Evolutionary conservation across 1,139 yeast genomes (phyloP).

Genomic region (Sugiyamaella castrensis): DNA sequence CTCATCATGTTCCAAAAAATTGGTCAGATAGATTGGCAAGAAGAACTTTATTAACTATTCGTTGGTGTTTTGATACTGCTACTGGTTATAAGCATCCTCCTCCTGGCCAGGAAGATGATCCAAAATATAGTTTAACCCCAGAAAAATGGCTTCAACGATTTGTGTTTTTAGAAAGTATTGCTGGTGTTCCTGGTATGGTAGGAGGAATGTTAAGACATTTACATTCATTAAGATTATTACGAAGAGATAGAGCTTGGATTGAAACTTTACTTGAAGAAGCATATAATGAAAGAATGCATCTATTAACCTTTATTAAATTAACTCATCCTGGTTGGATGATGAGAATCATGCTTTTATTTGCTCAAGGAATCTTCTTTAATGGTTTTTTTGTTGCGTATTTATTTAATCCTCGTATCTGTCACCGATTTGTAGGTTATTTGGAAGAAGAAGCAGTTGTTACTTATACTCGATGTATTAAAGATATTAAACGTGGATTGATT

Average conservation of each 20-base stretch:
- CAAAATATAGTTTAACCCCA: conserved; percentile 57
- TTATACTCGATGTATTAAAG: conserved; percentile 59
- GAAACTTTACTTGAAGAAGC: conserved; percentile 75
- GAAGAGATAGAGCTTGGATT: conserved; percentile 73
- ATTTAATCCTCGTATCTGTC: conserved; percentile 62
- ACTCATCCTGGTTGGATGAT: conserved; percentile 65
- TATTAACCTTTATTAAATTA: conserved; percentile 63
- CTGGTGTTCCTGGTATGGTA: conserved; percentile 79
- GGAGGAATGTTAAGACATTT: conserved; percentile 46
- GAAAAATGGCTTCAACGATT: conserved; percentile 66
- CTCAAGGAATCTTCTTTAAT: conserved; percentile 72
- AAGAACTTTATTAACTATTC: conserved; percentile 44
- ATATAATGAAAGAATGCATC: conserved; percentile 76
- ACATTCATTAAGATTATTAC: conserved; percentile 41
- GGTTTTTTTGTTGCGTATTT: conserved; percentile 61
- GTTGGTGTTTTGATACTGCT: conserved; percentile 55
- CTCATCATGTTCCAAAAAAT: conserved; percentile 53
- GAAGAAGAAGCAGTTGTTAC: conserved; percentile 80
- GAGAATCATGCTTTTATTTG: conserved; percentile 53
- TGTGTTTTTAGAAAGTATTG: conserved; percentile 67
- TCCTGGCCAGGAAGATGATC: conserved; percentile 43
- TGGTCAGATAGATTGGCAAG: conserved; percentile 54
- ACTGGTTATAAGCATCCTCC: conserved; percentile 64
- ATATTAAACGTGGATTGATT: conserved; percentile 50
- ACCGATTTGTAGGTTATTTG: conserved; percentile 72